Conservation (phyloP, 2,329 filamentous ascomycete species). For the Pseudogymnoascus sp. region DNA sequence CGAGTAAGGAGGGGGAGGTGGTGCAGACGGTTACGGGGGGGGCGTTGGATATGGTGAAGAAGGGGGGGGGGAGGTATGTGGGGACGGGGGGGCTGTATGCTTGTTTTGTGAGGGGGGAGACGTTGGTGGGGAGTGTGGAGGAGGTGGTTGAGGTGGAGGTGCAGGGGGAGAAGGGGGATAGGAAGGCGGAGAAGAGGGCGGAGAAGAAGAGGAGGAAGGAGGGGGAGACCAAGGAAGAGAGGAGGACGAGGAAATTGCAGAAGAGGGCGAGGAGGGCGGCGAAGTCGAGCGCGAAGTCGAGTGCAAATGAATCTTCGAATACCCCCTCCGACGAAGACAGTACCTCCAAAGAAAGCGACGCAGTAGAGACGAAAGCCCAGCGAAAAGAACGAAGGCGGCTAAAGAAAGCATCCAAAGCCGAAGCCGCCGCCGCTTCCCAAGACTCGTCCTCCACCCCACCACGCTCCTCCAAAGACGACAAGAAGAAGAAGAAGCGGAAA, state of each 20-base stretch:
- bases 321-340: slow-evolving; percentile 3
- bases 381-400: slow-evolving; percentile 29
- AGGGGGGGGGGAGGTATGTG: slow-evolving; percentile 48
- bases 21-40: slow-evolving; percentile 47
- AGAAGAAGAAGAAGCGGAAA: slow-evolving; percentile 25
- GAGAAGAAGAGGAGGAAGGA: slow-evolving; percentile 16
- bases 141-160: slow-evolving; percentile 2
- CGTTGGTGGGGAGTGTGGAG: slow-evolving; percentile 53
- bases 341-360: neutral
- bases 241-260: slow-evolving; percentile 26
- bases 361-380: slow-evolving; percentile 28
- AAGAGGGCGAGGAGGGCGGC: slow-evolving; percentile 26
- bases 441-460: neutral
- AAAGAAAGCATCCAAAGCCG: slow-evolving; percentile 22
- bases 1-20: slow-evolving; percentile 45
- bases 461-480: slow-evolving; percentile 16
- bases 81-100: slow-evolving; percentile 60
- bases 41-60: slow-evolving; percentile 48
- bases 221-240: slow-evolving; percentile 24
- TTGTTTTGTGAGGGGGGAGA: slow-evolving; percentile 75
- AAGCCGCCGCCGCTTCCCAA: slow-evolving; percentile 9
- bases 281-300: slow-evolving; percentile 31
- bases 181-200: slow-evolving; percentile 14
- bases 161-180: slow-evolving; percentile 5
- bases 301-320: slow-evolving; percentile 7